Evolutionary conservation across 495 filamentous ascomycete genomes (phyloP).

Genomic region (Podospora comata): DNA sequence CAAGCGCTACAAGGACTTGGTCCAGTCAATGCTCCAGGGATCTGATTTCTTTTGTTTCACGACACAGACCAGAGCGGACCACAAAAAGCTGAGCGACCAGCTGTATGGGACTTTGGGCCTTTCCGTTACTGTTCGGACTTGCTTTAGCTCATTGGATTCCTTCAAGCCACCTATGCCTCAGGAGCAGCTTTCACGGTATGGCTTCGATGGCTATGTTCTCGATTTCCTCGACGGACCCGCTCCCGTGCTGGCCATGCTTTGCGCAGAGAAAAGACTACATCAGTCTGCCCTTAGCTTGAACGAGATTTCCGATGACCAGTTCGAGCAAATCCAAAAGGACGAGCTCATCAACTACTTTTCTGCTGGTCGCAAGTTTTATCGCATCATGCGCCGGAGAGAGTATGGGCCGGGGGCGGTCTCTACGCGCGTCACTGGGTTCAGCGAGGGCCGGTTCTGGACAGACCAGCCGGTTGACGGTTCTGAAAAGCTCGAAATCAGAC

Average conservation of each 20-base stretch:
- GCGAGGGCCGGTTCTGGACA: slow-evolving; percentile 64
- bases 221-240: slow-evolving; percentile 79
- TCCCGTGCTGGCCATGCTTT: slow-evolving; percentile 83
- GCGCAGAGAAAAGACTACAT: slow-evolving; percentile 62
- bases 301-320: slow-evolving; percentile 64
- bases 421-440: slow-evolving; percentile 56
- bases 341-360: slow-evolving; percentile 59
- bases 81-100: slow-evolving; percentile 61
- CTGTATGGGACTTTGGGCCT: slow-evolving; percentile 56
- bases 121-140: slow-evolving; percentile 61
- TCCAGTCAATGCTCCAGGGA: slow-evolving; percentile 67
- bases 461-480: slow-evolving; percentile 67
- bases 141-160: slow-evolving; percentile 44
- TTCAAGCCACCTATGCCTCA: slow-evolving; percentile 56
- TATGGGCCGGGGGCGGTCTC: slow-evolving; percentile 69
- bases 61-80: slow-evolving; percentile 67
- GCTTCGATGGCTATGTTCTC: slow-evolving; percentile 75
- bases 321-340: slow-evolving; percentile 50
- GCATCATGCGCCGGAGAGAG: slow-evolving; percentile 62
- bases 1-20: slow-evolving; percentile 62
- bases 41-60: slow-evolving; percentile 73
- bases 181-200: slow-evolving; percentile 52
- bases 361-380: slow-evolving; percentile 55
- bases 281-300: slow-evolving; percentile 58
- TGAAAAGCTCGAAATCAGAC: slow-evolving; percentile 50